Evolutionary conservation across 2,329 filamentous ascomycete genomes (phyloP).

Genomic region (Trichoderma pleuroti): DNA sequence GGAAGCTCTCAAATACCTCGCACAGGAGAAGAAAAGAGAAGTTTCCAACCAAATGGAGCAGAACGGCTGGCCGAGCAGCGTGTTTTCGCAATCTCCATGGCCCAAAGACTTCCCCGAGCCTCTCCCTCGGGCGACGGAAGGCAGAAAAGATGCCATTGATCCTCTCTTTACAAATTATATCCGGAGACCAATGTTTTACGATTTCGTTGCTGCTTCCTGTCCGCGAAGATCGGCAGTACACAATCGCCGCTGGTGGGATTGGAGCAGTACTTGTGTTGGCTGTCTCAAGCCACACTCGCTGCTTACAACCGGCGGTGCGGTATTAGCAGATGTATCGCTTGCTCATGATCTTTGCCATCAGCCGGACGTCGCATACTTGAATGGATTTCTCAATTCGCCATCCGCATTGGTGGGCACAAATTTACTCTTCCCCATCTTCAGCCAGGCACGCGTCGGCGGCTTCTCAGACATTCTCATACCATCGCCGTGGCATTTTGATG

Average conservation of each 20-base stretch:
- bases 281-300: constrained; percentile 38
- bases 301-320: constrained; percentile 31
- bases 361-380: constrained; percentile 45
- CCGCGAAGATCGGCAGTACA: constrained; percentile 45
- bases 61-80: background rate
- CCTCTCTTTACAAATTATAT: constrained; percentile 24
- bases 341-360: constrained; percentile 52
- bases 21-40: constrained; percentile 25
- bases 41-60: background rate
- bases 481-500: constrained; percentile 56
- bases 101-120: constrained; percentile 20
- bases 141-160: background rate
- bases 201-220: constrained; percentile 40
- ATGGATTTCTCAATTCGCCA: constrained; percentile 50
- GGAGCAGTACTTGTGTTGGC: constrained; percentile 31
- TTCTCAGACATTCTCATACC: constrained; percentile 52
- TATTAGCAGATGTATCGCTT: constrained; percentile 53
- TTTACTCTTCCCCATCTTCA: constrained; percentile 52
- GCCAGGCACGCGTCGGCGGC: constrained; percentile 51
- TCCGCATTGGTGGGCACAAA: constrained; percentile 50
- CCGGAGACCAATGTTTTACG: constrained; percentile 33
- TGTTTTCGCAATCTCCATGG: constrained; percentile 19
- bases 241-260: constrained; percentile 38
- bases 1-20: constrained; percentile 55
- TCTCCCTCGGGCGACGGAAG: background rate